phyloP scores from a whole-genome alignment of 2,329 filamentous ascomycete species.

The Rhinocladiella similis region DNA sequence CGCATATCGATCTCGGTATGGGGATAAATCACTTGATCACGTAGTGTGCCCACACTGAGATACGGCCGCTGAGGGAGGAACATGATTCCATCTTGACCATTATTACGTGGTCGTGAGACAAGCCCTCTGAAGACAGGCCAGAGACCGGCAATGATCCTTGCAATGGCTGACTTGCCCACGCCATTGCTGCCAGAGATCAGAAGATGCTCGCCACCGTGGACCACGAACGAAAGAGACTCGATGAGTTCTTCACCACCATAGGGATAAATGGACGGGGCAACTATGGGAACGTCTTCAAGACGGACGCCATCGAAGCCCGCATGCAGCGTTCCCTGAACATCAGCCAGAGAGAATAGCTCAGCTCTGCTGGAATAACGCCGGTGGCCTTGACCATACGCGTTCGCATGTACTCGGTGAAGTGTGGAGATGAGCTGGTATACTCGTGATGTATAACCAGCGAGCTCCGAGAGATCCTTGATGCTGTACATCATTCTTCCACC shows the following conservation, averaged over 20 bases:
- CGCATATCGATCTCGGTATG: conserved; percentile 95
- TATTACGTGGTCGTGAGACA: conserved; percentile 78
- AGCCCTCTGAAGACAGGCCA: conserved; percentile 96
- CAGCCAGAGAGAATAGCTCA: conserved; percentile 84
- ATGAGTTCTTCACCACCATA: conserved; percentile 89
- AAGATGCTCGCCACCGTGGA: conserved; percentile 87
- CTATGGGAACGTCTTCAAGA: conserved; percentile 88
- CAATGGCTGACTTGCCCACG: conserved; percentile 86
- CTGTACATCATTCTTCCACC: conserved; percentile 99
- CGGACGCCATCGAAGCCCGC: conserved; percentile 93
- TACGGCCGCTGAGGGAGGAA: conserved; percentile 95
- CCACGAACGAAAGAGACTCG: conserved; percentile 83
- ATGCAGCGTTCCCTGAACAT: conserved; percentile 90
- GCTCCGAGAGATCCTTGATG: conserved; percentile 94
- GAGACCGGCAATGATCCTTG: conserved; percentile 82
- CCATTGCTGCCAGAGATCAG: conserved; percentile 95
- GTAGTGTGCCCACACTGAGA: conserved; percentile 84
- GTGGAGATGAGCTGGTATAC: conserved; percentile 96
- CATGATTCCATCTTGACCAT: conserved; percentile 92
- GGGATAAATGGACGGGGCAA: conserved; percentile 84
- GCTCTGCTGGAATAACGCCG: conserved; percentile 51
- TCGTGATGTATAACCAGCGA: conserved; percentile 92
- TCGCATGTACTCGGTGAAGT: conserved; percentile 86
- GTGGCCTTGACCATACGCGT: conserved; percentile 74
- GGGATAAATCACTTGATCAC: conserved; percentile 97